Conservation (phyloP, 2,329 filamentous ascomycete species). For the Fusarium illudens region DNA sequence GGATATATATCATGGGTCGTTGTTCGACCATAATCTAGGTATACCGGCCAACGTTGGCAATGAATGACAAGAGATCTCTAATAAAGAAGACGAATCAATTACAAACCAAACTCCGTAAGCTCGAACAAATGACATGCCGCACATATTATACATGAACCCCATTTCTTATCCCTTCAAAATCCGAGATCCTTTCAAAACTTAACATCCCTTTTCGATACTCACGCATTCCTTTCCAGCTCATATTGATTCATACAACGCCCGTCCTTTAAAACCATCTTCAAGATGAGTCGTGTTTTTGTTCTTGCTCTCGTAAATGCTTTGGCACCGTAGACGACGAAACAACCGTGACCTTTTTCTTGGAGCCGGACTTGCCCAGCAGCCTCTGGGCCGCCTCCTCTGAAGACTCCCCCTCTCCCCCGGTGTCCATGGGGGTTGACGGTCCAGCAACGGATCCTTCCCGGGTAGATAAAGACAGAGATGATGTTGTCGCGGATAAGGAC, state of each 20-base stretch:
- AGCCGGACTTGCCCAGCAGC: background rate
- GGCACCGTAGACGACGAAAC: background rate
- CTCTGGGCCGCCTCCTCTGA: background rate
- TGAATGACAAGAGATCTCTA: background rate
- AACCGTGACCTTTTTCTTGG: background rate
- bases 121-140: background rate
- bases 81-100: background rate
- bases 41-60: background rate
- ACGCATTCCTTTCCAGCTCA: background rate
- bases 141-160: background rate
- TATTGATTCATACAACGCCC: background rate
- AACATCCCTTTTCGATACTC: background rate
- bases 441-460: background rate
- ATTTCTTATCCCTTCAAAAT: background rate
- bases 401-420: background rate
- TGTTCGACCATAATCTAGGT: background rate
- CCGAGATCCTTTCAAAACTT: background rate
- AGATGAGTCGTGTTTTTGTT: background rate
- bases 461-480: background rate
- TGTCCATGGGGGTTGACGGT: background rate
- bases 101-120: constrained; percentile 1
- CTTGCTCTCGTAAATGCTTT: background rate
- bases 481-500: background rate
- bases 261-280: background rate
- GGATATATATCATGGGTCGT: background rate